Base-by-base conservation (phyloP, 2,329 filamentous ascomycete genomes). In the Diplodia corticola region DNA sequence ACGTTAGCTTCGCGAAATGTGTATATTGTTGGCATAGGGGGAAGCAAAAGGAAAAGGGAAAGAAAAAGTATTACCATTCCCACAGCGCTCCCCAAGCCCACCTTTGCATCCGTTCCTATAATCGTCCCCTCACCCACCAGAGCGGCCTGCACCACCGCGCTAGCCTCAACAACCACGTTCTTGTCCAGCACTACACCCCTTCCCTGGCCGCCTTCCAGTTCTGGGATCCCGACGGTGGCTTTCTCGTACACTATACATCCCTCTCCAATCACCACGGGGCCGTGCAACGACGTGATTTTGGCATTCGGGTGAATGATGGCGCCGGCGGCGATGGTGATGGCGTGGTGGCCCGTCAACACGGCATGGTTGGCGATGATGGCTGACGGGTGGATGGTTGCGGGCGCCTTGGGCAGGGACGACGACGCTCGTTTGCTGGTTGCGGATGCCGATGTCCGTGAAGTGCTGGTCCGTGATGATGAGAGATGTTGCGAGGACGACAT, bases 221-320 rank as follows among this genome's bases (percentile, higher is more conserved):
- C 74, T 67, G 67, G 71, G 67, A 64, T 69, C n/a, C 78, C 78
- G 2, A 83, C 73, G 24, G 76, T 72, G 17, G 80, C 80, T 40
- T 82, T 82, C 73, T 98, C 95, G 71, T 90, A 88, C 50, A 98
- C 84, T 53, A 97, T 90, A 72, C 91, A 95, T 28, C 79, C 78
- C 50, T 77, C 75, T 0, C 80, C 81, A 7, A 84, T 73, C 20
- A 75, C 75, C 1, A 83, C 79, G 1, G 77, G 76, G n/a, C 78
- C 79, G 20, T 76, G 64, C 1, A 76, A 74, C 46, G 80, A 80
- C 44, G 74, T 76, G 33, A 83, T 74, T 60, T 73, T 88, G 17
- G 89, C 87, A 57, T 93, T 91, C 1, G 95, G 93, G 73, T 98
- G 94, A n/a, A 99, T 80, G 6, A 97, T 86, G 3, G 88, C 89